Conservation (phyloP, 2,329 filamentous ascomycete species). For the Claviceps sp. region DNA sequence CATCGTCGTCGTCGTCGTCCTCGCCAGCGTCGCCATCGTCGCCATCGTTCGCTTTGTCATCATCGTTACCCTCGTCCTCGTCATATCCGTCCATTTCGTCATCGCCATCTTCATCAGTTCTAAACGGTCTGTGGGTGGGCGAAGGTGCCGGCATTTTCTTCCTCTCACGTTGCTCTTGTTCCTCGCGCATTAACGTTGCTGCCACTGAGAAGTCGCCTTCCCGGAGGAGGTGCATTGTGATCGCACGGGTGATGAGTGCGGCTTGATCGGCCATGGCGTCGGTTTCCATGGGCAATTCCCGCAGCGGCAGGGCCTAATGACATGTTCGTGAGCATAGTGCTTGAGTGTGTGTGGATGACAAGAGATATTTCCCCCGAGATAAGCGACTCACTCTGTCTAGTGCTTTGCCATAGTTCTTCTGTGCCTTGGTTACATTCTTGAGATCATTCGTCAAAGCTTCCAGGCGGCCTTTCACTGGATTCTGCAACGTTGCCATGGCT, state of each 20-base stretch:
- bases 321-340: background rate
- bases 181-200: conserved; percentile 70
- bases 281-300: conserved; percentile 62
- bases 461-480: conserved; percentile 68
- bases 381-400: conserved; percentile 55
- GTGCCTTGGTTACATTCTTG: conserved; percentile 68
- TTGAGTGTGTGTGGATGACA: background rate
- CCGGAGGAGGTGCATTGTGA: conserved; percentile 89
- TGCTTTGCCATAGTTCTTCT: conserved; percentile 73
- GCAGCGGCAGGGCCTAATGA: conserved; percentile 26
- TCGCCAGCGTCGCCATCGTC: conserved; percentile 1
- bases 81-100: conserved; percentile 18
- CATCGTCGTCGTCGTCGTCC: conserved; percentile 9
- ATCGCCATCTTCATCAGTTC: conserved; percentile 19
- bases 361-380: background rate
- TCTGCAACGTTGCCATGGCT: conserved; percentile 73
- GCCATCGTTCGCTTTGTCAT: background rate
- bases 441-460: conserved; percentile 69
- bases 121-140: conserved; percentile 6
- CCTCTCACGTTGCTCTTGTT: conserved; percentile 23
- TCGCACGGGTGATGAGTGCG: conserved; percentile 75
- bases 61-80: conserved; percentile 11
- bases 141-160: conserved; percentile 6
- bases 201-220: conserved; percentile 90
- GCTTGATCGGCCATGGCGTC: conserved; percentile 68